Conservation (phyloP, 1,284 basidiomycete species). For the Fomitiporia mediterranea region DNA sequence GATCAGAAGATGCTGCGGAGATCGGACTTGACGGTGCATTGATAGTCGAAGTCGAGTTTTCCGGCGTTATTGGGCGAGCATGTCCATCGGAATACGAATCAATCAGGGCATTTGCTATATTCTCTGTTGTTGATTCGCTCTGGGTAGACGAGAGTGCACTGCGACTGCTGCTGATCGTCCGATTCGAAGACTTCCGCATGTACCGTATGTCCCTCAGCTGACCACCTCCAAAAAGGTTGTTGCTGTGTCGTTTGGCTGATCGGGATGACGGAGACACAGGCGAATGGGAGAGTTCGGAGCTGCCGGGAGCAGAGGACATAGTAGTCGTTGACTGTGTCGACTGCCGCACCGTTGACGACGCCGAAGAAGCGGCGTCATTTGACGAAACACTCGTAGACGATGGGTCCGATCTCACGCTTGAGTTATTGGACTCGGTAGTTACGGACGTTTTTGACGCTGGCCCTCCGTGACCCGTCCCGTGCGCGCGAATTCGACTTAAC, state of each 20-base stretch:
- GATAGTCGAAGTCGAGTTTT: constrained; percentile 35
- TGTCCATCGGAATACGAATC: constrained; percentile 43
- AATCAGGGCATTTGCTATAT: constrained; percentile 39
- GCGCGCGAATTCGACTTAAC: constrained; percentile 53
- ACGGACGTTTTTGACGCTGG: constrained; percentile 2
- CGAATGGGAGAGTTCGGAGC: constrained; percentile 9
- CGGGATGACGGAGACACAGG: constrained; percentile 24
- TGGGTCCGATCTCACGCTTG: constrained; percentile 4
- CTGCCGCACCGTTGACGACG: constrained; percentile 16
- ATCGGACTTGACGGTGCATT: constrained; percentile 48
- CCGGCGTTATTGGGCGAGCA: constrained; percentile 47
- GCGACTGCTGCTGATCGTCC: constrained; percentile 42
- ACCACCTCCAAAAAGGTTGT: constrained; percentile 78
- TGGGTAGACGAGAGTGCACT: constrained; percentile 47
- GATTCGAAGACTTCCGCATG: constrained; percentile 45
- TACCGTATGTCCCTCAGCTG: constrained; percentile 69
- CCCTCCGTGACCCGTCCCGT: constrained; percentile 18
- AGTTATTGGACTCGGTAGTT: constrained; percentile 2
- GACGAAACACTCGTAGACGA: constrained; percentile 10
- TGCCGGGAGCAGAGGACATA: constrained; percentile 8
- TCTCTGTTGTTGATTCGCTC: constrained; percentile 42
- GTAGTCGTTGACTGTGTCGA: constrained; percentile 17
- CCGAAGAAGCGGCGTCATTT: constrained; percentile 8
- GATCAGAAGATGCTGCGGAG: constrained; percentile 32
- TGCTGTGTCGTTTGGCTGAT: constrained; percentile 68